Evolutionary conservation across 2,329 filamentous ascomycete genomes (phyloP).

Genomic region (Zymoseptoria ardabiliae): DNA sequence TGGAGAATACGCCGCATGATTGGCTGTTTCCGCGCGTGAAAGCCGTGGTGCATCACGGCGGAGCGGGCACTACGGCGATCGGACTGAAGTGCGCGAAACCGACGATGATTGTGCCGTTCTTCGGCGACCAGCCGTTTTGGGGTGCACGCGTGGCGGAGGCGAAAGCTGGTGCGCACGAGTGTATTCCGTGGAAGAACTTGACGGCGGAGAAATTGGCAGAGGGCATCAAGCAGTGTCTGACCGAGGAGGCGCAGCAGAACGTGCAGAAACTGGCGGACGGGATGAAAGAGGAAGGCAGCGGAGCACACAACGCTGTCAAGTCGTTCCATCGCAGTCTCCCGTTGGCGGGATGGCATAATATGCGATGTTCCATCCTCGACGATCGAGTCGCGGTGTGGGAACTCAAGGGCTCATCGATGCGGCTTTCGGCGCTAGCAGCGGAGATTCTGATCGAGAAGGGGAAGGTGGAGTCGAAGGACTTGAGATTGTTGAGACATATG

Average conservation of each 20-base stretch:
- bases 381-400: slow-evolving; percentile 60
- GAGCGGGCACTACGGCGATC: slow-evolving; percentile 68
- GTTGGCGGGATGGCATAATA: slow-evolving; percentile 38
- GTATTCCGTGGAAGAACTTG: slow-evolving; percentile 62
- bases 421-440: slow-evolving; percentile 57
- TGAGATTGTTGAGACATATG: slow-evolving; percentile 55
- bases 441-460: slow-evolving; percentile 56
- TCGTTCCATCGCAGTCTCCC: slow-evolving; percentile 58
- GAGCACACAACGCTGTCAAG: slow-evolving; percentile 60
- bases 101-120: slow-evolving; percentile 72
- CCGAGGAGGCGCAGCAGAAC: slow-evolving; percentile 51
- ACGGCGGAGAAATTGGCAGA: slow-evolving; percentile 57
- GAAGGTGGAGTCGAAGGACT: slow-evolving; percentile 55
- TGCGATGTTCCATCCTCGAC: slow-evolving; percentile 60
- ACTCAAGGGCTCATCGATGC: slow-evolving; percentile 53
- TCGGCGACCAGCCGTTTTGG: slow-evolving; percentile 75
- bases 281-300: slow-evolving; percentile 61
- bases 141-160: slow-evolving; percentile 59
- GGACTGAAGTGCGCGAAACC: slow-evolving; percentile 64
- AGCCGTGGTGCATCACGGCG: slow-evolving; percentile 68
- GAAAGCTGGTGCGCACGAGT: slow-evolving; percentile 55
- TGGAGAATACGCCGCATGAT: slow-evolving; percentile 68
- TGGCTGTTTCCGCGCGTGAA: slow-evolving; percentile 65
- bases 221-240: slow-evolving; percentile 63
- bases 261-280: slow-evolving; percentile 53